Evolutionary conservation across 2,329 filamentous ascomycete genomes (phyloP), one percentile per base, ranked within the genome.

Genomic region (Atkinsonella hypoxylon): DNA sequence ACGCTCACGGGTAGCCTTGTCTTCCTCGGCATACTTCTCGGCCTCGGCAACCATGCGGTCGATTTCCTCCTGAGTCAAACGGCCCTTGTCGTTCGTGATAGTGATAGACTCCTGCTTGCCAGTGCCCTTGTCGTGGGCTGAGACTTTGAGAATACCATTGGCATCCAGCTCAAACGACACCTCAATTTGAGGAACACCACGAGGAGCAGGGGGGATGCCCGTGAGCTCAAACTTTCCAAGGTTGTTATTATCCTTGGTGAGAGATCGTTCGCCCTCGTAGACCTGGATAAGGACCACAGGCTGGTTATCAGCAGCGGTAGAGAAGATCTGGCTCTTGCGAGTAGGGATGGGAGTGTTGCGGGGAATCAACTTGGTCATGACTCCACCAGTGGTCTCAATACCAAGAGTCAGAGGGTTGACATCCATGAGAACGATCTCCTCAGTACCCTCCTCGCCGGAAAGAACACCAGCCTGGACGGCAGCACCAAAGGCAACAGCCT

Each of bases 1-100:
- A 75, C 90, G 90, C 77, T 93, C 88, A 68, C 89, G 89, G 65
- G 88, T 94, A 57, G 90, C 90, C 83, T 97, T 97, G 78, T 98
- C 93, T 75, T 97, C 93, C 72, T 98, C 93, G 66, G 93, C 93
- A 69, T 90, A 97, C 76, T 96, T 88, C 82, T 97, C 93, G 55
- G 93, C 93, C 75, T 98, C 93, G 61, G 85, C 83, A 57, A 98
- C 89, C 93, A 98, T 98, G 71, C 93, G 93, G 72, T 97, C 91
- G 62, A 98, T 98, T 72, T 98, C 93, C 61, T 98, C 93, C 65
- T 86, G 85, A 62, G 86, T 89, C 48, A 98, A 85, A 70, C 93
- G 91, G 60, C 93, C 93, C 84, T 97, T 97, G 76, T 98, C 93
- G 76, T 98, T 97, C 75, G 87, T 97, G 69, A 98, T 98, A 62